Conservation (phyloP, 225 moss, liverwort and hornwort genomes). For the Polytrichum formosum region DNA sequence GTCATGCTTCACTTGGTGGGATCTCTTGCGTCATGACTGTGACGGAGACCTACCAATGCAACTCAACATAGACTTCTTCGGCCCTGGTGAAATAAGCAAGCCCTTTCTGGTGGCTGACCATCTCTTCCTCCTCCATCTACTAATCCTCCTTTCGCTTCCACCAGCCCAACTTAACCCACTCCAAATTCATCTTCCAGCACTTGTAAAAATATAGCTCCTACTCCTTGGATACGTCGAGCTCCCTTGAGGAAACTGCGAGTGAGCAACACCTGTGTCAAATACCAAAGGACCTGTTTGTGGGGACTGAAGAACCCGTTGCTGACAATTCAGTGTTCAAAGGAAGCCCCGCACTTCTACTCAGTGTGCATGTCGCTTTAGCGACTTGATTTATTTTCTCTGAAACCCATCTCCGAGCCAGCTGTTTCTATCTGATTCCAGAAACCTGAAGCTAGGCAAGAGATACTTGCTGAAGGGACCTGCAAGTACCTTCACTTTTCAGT, state of each 20-base stretch:
- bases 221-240: background rate
- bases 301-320: constrained; percentile 1
- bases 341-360: background rate
- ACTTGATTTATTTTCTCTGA: background rate
- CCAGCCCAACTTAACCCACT: constrained; percentile 32
- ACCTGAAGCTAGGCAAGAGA: background rate
- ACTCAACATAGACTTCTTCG: constrained; percentile 35
- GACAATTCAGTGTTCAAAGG: background rate
- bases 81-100: constrained; percentile 64
- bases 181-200: background rate
- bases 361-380: background rate
- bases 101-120: constrained; percentile 52
- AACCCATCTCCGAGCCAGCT: background rate
- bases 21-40: constrained; percentile 37
- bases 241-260: constrained; percentile 1
- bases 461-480: background rate
- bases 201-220: constrained; percentile 3
- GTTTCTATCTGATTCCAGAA: background rate
- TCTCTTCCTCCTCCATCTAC: constrained; percentile 63
- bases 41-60: constrained; percentile 41
- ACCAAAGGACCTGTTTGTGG: constrained; percentile 4
- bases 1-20: background rate
- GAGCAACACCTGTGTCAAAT: constrained; percentile 1
- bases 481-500: background rate
- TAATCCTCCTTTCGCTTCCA: constrained; percentile 57